Percentiles rank a stretch among this genome's conserved stretches.
These are phyloP conservation scores for Ramularia collo-cygni DNA, from an alignment of 2,329 filamentous ascomycete genomes.

Conservation along the genomic window DNA sequence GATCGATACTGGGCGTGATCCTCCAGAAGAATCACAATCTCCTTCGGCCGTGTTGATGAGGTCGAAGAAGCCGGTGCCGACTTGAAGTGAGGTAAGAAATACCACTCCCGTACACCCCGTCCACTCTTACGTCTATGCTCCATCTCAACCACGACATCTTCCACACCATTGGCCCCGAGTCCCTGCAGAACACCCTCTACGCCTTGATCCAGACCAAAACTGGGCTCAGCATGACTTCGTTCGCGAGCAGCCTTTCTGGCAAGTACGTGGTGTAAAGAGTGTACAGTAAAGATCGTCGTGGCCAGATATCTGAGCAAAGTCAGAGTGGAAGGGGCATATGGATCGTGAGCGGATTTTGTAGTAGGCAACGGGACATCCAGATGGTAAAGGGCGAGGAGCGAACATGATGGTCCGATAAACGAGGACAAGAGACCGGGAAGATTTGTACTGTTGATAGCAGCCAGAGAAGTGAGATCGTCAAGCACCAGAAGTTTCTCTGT, in stretches of 20 bases:
- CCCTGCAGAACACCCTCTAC: slow-evolving; percentile 73
- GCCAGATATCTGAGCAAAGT: slow-evolving; percentile 73
- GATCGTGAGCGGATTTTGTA: slow-evolving; percentile 26
- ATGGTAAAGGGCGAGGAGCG: slow-evolving; percentile 76
- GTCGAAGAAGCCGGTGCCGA: slow-evolving; percentile 16
- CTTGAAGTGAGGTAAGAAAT: slow-evolving; percentile 42
- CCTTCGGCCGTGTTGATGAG: slow-evolving; percentile 17
- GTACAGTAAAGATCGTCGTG: slow-evolving; percentile 73
- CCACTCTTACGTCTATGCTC: slow-evolving; percentile 82
- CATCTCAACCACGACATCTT: slow-evolving; percentile 69
- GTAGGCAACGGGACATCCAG: slow-evolving; percentile 60
- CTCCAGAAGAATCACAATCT: slow-evolving; percentile 55
- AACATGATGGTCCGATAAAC: slow-evolving; percentile 59
- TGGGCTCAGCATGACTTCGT: slow-evolving; percentile 66
- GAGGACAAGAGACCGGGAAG: slow-evolving; percentile 64
- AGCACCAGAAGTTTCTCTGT: slow-evolving; percentile 68
- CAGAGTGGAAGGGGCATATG: slow-evolving; percentile 62
- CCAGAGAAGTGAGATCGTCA: slow-evolving; percentile 69
- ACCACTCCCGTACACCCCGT: slow-evolving; percentile 65
- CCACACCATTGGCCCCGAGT: slow-evolving; percentile 46
- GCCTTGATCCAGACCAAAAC: slow-evolving; percentile 70
- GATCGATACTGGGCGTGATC: slow-evolving; percentile 66
- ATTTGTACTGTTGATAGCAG: slow-evolving; percentile 47
- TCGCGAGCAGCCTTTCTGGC: slow-evolving; percentile 68
- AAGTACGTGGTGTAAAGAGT: slow-evolving; percentile 67